Base-by-base conservation (phyloP, 139 green algal species). In the Chlorella sp. region DNA sequence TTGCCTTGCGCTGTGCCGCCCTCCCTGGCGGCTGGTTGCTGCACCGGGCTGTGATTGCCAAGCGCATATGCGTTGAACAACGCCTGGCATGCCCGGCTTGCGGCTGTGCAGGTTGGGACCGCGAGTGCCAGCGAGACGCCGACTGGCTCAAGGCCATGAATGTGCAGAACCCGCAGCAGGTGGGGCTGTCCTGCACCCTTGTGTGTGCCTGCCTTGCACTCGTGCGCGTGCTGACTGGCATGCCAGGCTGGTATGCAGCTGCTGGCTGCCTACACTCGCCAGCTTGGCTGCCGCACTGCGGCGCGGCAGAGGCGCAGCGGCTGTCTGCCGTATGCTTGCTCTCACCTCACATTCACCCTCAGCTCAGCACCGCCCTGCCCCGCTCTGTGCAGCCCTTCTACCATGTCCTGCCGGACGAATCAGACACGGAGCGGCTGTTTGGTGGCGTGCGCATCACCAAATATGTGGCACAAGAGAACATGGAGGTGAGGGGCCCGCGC, bases 381-480 rank as follows among this genome's bases (percentile, higher is more conserved):
- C 13, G 12, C 51, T 60, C 78, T 28, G 17, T n/a, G 20, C 82
- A 87, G 82, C 82, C 82, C n/a, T 87, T 87, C 74, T 90, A 90
- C 78, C 79, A 86, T 25, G 72, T 71, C 28, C 76, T 90, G 5
- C 82, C 87, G 3, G 82, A 90, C 41, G 87, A 90, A 56, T 55
- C 26, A 21, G 87, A 90, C 63, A 73, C 74, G 7, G 26, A 60
- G 12, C 41, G 65, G 23, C 60, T 87, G 38, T 90, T 88, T 86
- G 82, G 87, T 15, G 81, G 69, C 30, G 72, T 89, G 55, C 34
- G 80, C 25, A 72, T 89, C 63, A 78, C n/a, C 15, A 87, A 89
- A 26, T 90, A 90, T 18, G 74, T 85, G 44, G 65, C 70, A 1
- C 78, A 90, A 51, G 87, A 90, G 21, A 90, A 90, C 76, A 87